Conservation (phyloP, 164 flowering plant species). For the Berberis vulgaris region DNA sequence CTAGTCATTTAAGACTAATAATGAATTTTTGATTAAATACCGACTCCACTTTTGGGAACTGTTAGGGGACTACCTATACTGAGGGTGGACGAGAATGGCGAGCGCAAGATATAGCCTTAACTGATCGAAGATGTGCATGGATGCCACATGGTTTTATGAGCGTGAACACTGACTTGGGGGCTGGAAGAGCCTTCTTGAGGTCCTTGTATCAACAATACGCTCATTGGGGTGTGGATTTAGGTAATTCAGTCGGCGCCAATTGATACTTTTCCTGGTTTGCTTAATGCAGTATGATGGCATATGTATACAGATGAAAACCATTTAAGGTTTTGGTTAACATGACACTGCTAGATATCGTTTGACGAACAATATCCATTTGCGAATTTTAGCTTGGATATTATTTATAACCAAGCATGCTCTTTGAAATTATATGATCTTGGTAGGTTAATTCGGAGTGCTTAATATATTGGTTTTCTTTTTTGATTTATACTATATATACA, state of each 20-base stretch:
- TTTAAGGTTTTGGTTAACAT: not conserved
- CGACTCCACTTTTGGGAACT: not conserved
- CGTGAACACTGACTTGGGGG: conserved; percentile 58
- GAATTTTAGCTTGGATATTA: too few species aligned
- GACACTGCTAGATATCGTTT: too few species aligned
- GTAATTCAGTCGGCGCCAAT: conserved; percentile 22
- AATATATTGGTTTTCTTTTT: not conserved
- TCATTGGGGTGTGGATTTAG: conserved; percentile 95
- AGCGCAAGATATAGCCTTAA: conserved; percentile 73
- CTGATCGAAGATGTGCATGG: conserved; percentile 71
- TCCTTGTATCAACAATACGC: conserved; percentile 86
- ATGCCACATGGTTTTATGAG: conserved; percentile 94
- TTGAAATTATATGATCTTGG: conserved; percentile 2
- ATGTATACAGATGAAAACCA: not conserved
- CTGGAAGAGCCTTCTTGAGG: conserved; percentile 83
- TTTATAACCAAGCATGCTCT: not conserved
- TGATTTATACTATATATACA: conserved; percentile 19
- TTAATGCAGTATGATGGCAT: not conserved
- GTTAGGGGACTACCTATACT: conserved; percentile 52
- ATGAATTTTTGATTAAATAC: not conserved
- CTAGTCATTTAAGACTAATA: not conserved
- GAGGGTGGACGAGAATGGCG: conserved; percentile 61
- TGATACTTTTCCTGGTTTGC: not conserved
- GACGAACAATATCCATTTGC: too few species aligned
- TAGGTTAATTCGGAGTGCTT: not conserved